Evolutionary conservation across 495 filamentous ascomycete species (phyloP).

Genomic region (Glarea lozoyensis): DNA sequence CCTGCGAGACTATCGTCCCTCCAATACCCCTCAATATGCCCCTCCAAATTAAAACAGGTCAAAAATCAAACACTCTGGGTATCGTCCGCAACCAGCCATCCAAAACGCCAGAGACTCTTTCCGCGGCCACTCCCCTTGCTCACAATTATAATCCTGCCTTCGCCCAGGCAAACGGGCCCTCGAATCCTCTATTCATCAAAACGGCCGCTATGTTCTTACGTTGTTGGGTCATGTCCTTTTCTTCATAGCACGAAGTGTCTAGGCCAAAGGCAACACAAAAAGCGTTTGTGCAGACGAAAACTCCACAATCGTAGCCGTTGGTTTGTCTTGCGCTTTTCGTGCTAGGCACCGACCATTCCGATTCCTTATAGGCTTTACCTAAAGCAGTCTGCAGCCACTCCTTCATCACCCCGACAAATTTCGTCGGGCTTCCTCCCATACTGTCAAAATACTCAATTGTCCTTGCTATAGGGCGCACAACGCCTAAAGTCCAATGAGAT

Average conservation of each 20-base stretch:
- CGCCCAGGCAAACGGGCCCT: conserved; percentile 29
- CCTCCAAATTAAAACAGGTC: not conserved
- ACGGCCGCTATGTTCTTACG: conserved; percentile 59
- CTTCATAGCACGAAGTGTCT: conserved; percentile 48
- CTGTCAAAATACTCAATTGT: conserved; percentile 73
- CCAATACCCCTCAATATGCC: not conserved
- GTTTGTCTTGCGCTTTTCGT: conserved; percentile 45
- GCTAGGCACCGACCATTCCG: conserved; percentile 52
- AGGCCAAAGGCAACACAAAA: conserved; percentile 59
- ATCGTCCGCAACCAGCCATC: conserved; percentile 5
- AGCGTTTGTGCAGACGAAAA: conserved; percentile 67
- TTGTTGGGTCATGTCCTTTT: conserved; percentile 48
- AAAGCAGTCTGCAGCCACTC: conserved; percentile 53
- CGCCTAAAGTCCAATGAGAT: conserved; percentile 48
- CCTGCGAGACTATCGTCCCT: not conserved
- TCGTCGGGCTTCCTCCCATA: conserved; percentile 28
- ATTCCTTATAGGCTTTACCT: conserved; percentile 41
- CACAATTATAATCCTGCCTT: conserved; percentile 6
- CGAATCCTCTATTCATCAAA: conserved; percentile 57
- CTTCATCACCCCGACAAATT: conserved; percentile 33
- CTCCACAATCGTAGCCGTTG: conserved; percentile 74
- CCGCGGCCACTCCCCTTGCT: not conserved
- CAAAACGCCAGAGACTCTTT: conserved; percentile 6
- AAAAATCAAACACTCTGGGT: conserved; percentile 6
- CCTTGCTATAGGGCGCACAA: conserved; percentile 53